phyloP scores from a whole-genome alignment of 768 basidiomycete species.

The Amyloporia xantha region DNA sequence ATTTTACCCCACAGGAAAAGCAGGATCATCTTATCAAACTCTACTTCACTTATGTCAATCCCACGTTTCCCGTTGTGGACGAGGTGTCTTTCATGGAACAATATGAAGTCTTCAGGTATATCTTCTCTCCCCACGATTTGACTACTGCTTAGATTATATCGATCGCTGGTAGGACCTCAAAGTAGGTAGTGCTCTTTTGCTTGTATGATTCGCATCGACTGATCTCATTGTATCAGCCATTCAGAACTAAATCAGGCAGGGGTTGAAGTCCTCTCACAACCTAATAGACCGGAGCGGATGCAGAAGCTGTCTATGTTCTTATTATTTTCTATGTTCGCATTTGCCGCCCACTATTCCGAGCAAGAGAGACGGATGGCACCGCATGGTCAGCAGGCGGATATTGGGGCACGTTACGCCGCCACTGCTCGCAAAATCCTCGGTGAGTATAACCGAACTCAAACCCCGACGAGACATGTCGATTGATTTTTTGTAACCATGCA shows the following conservation, averaged over 20 bases:
- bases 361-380: neutral
- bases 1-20: constrained; percentile 55
- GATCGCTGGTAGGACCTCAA: neutral
- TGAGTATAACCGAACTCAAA: too few relatives aligned
- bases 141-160: neutral
- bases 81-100: constrained; percentile 61
- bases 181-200: neutral
- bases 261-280: neutral
- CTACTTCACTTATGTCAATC: constrained; percentile 81
- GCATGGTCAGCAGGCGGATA: constrained; percentile 35
- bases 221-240: neutral
- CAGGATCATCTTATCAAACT: constrained; percentile 67
- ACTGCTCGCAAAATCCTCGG: constrained; percentile 59
- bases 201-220: too few relatives aligned
- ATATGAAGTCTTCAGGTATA: constrained; percentile 22
- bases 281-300: constrained; percentile 36
- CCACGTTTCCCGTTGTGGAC: constrained; percentile 72
- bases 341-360: constrained; percentile 61
- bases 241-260: neutral
- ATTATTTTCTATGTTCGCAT: constrained; percentile 74
- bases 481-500: constrained; percentile 5
- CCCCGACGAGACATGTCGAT: too few relatives aligned
- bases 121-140: neutral
- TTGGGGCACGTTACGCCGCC: constrained; percentile 55
- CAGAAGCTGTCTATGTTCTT: constrained; percentile 60